phyloP scores from a whole-genome alignment of 768 basidiomycete species.

The Kwoniella europaea region DNA sequence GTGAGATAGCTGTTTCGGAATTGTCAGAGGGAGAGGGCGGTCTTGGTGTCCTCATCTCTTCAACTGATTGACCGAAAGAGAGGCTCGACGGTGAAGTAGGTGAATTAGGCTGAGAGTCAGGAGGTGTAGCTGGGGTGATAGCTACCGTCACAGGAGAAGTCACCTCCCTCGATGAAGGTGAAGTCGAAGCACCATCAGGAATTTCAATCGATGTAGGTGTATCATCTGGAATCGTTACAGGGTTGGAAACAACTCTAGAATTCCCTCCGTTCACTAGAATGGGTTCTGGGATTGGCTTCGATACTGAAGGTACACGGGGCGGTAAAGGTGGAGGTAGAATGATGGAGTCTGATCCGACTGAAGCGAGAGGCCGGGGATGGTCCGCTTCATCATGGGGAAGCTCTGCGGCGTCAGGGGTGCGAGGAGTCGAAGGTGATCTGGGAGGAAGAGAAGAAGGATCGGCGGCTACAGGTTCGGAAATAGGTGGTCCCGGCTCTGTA shows the following conservation, averaged over 20 bases:
- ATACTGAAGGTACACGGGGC: constrained; percentile 4
- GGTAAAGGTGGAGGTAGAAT: constrained; percentile 4
- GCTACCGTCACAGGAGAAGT: constrained; percentile 9
- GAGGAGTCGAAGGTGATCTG: background rate
- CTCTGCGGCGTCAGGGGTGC: background rate
- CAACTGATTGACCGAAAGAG: constrained; percentile 11
- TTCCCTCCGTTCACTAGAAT: background rate
- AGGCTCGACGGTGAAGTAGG: constrained; percentile 5
- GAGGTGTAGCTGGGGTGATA: constrained; percentile 33
- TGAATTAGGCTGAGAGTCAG: constrained; percentile 4
- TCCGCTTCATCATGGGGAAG: background rate
- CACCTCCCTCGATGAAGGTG: background rate
- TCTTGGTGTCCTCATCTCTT: background rate
- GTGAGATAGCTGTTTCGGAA: background rate
- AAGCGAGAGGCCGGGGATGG: background rate
- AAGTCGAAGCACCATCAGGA: too few species aligned
- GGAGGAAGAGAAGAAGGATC: background rate
- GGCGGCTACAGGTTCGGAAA: background rate
- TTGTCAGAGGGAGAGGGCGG: background rate
- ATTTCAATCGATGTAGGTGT: background rate
- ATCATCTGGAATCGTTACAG: background rate
- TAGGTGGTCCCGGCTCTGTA: background rate
- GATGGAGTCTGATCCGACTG: background rate
- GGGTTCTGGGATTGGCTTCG: constrained; percentile 1
- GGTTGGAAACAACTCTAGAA: background rate